These are phyloP conservation scores for Phytopythium ostracodes DNA, from an alignment of 352 stramenopile species.

Conservation along the genomic window DNA sequence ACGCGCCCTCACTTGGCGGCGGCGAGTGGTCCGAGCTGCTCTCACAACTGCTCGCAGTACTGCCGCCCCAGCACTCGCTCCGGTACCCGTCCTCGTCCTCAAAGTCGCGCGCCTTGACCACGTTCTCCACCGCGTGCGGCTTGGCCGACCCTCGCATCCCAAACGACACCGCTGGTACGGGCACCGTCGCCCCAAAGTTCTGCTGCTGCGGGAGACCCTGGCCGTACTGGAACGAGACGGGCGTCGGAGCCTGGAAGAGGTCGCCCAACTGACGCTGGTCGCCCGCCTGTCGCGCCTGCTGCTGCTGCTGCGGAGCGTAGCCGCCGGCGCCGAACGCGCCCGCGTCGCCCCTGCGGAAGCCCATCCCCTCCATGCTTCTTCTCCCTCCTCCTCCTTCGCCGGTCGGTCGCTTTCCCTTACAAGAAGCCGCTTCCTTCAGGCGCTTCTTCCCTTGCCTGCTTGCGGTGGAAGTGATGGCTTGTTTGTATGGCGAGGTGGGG, in stretches of 20 bases:
- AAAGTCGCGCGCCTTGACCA: neutral
- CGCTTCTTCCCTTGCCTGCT: neutral
- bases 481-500: neutral
- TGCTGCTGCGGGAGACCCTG: neutral
- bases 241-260: neutral
- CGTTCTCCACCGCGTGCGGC: neutral
- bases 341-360: neutral
- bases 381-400: neutral
- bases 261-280: neutral
- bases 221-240: neutral
- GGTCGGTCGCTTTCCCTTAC: neutral
- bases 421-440: neutral
- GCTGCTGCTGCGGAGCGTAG: neutral
- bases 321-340: neutral
- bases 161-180: neutral
- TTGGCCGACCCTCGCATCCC: neutral
- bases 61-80: constrained; percentile 6
- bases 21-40: constrained; percentile 8
- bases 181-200: too few species aligned
- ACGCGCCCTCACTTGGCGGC: neutral
- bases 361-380: neutral
- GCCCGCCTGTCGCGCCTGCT: neutral
- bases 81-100: constrained; percentile 5
- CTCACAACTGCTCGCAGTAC: constrained; percentile 2
- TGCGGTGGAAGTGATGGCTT: neutral